phyloP scores from a whole-genome alignment of 495 filamentous ascomycete species.

The Hypomontagnella submonticulosa region DNA sequence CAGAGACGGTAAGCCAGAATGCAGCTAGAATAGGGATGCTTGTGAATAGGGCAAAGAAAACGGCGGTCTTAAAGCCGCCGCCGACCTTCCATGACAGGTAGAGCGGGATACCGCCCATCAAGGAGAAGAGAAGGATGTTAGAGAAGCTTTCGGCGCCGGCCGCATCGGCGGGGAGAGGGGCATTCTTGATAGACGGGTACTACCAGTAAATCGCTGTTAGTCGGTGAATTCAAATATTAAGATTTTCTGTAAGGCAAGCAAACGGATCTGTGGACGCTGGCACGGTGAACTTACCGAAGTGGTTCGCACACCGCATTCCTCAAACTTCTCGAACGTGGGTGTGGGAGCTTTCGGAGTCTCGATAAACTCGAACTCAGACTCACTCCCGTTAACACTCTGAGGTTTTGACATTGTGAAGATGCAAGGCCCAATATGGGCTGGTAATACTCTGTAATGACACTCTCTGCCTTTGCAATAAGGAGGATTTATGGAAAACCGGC shows the following conservation, averaged over 20 bases:
- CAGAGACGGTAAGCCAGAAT: constrained; percentile 77
- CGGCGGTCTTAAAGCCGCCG: constrained; percentile 74
- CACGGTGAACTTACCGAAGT: constrained; percentile 68
- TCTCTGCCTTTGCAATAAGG: constrained; percentile 16
- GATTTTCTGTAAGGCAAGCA: neutral
- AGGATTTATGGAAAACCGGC: constrained; percentile 35
- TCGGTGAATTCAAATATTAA: neutral
- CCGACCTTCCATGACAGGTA: constrained; percentile 75
- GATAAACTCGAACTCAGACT: constrained; percentile 77
- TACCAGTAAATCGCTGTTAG: constrained; percentile 49
- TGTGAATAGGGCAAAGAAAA: constrained; percentile 76
- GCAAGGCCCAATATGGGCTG: constrained; percentile 40
- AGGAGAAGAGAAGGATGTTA: constrained; percentile 68
- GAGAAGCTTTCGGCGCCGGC: constrained; percentile 76
- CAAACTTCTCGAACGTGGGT: constrained; percentile 65
- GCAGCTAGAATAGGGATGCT: constrained; percentile 72
- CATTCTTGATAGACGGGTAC: constrained; percentile 84
- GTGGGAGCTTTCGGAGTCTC: constrained; percentile 75
- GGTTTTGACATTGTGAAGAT: constrained; percentile 57
- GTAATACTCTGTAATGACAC: constrained; percentile 28
- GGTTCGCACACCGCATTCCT: constrained; percentile 78
- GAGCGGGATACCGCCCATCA: constrained; percentile 69
- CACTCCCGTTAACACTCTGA: constrained; percentile 60
- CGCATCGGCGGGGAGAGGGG: constrained; percentile 80
- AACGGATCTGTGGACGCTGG: constrained; percentile 4